Base-by-base conservation (phyloP, 1,284 basidiomycete genomes). In the Agroathelia rolfsii region DNA sequence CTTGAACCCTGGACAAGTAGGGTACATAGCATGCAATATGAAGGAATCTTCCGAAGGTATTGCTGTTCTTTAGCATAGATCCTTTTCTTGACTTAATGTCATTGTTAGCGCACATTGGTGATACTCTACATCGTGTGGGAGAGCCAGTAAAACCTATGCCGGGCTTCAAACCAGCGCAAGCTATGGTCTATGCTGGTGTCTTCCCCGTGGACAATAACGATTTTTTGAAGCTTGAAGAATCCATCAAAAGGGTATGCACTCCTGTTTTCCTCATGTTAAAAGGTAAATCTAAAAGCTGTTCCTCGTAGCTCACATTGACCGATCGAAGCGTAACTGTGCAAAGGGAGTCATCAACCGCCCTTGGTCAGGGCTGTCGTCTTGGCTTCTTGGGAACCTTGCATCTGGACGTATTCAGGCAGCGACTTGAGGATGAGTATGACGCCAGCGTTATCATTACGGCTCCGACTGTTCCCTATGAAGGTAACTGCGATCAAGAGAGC, bases 121-220 rank as follows among this genome's bases (percentile, higher is more conserved):
- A 99, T 52, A 98, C 95, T 0, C 69, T 98, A 36, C 73, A 92
- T 53, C 76, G 72, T 17, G 67, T 76, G 3, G 80, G 83, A n/a
- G 69, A 75, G 36, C 61, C 64, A 6, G 85, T 94, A 3, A 76
- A 88, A 30, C 75, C 92, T 0, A 72, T 98, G 57, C 81, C 87
- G n/a, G 89, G 86, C 0, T 96, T 96, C 62, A 79, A 87, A 49
- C 84, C 86, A 11, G 76, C 88, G 19, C 92, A 94, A 59, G 83
- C 93, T 1, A 98, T 97, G 92, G 92, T 97, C 11, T 99, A 84
- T 50, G 93, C 95, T 2, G 94, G 95, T 21, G 72, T 97, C 30
- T 99, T 92, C 52, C 95, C 95, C 0, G 70, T 95, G 26, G 90
- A 98, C 41, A 84, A 76, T 32, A 82, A 70, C 34, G 92, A 97